Evolutionary conservation across 805 yeast species (phyloP), one percentile per base, ranked within the genome.

Genomic region (Candida hispaniensis): DNA sequence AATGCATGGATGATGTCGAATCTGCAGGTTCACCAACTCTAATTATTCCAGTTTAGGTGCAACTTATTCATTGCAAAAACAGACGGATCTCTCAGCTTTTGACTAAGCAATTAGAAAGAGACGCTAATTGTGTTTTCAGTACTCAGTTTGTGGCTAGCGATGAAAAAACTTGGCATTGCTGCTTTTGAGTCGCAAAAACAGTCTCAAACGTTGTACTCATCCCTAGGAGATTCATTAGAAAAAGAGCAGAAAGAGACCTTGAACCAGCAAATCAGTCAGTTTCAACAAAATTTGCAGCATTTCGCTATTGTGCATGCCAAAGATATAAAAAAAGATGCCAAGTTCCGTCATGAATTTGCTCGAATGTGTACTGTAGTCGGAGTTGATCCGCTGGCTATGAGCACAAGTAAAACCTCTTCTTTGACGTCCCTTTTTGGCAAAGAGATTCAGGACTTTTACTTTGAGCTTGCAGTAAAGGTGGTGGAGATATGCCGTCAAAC

Each of bases 331-430:
- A 63, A 62, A 29, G 76, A 80, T 50, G 65, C 75, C 1, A 71
- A 71, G 39, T 69, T 83, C 47, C 61, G 93, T 18, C 59, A 67
- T 17, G 76, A 80, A 50, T 82, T 85, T 53, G 73, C 81, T 21
- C 67, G 69, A 40, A 75, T 86, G 60, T 83, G 94, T 48, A 61
- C 68, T 4, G 70, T 75, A 45, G 75, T 85, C 17, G 95, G 95
- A 1, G 75, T 85, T 12, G 95, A 86, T 52, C 91, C 94, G 1
- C 53, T 86, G 16, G 61, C 63, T 3, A 47, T 54, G n/a, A 42
- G 53, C 12, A 44, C 49, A 3, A 44, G 49, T 20, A 41, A 45
- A 24, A 45, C 48, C n/a, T 54, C 61, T 6, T 41, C 57, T 14
- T 59, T 59, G 51, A 50, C 66, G 9, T 54, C 48, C 30, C 44